Conservation (phyloP, 495 filamentous ascomycete species). For the Aspergillus haitiensis region DNA sequence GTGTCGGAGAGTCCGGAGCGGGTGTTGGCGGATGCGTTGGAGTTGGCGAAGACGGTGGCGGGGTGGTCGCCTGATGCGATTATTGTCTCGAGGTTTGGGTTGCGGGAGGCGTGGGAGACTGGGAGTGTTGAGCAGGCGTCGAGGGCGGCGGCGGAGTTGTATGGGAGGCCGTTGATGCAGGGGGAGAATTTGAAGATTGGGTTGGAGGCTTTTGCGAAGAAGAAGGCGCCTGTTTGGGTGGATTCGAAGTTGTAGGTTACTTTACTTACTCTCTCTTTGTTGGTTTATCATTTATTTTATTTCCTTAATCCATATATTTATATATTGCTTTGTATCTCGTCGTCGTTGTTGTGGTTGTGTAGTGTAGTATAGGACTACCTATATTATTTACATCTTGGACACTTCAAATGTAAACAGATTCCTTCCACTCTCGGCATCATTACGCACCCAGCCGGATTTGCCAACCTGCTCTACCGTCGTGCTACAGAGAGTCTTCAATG, state of each 20-base stretch:
- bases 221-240: slow-evolving; percentile 65
- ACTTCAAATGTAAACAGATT: slow-evolving; percentile 44
- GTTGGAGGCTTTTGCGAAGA: slow-evolving; percentile 72
- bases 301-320: no score
- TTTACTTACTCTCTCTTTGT: no score
- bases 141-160: slow-evolving; percentile 50
- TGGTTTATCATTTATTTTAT: no score
- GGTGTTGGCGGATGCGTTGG: slow-evolving; percentile 33
- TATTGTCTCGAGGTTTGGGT: slow-evolving; percentile 61
- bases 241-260: slow-evolving; percentile 20
- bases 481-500: slow-evolving; percentile 28
- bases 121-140: slow-evolving; percentile 61
- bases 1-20: slow-evolving; percentile 55
- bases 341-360: no score
- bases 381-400: slow-evolving; percentile 12
- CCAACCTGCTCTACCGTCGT: slow-evolving; percentile 43
- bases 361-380: not conserved
- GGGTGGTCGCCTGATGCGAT: slow-evolving; percentile 67
- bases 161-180: slow-evolving; percentile 54
- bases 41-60: slow-evolving; percentile 27
- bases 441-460: slow-evolving; percentile 36
- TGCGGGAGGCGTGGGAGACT: slow-evolving; percentile 66
- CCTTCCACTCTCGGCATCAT: slow-evolving; percentile 27
- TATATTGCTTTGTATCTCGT: no score
- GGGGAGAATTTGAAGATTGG: slow-evolving; percentile 78